Base-by-base conservation (phyloP, 768 basidiomycete genomes). In the Lactarius vividus region DNA sequence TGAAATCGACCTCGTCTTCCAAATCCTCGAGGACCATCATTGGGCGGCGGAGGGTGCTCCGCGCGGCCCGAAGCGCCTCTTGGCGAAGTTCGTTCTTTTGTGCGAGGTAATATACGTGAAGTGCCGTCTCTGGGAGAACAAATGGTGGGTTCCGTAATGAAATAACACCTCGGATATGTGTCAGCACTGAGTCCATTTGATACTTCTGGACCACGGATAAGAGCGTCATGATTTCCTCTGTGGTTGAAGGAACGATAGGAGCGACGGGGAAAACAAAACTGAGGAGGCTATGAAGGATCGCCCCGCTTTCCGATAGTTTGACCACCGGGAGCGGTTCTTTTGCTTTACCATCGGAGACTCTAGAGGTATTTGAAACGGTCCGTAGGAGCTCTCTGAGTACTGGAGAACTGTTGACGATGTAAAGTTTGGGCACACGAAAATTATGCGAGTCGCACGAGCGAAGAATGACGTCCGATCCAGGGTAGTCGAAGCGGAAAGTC, bases 351-450 rank as follows among this genome's bases (percentile, higher is more conserved):
- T 46, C n/a, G 9, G n/a, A 9, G 11, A 23, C 44, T n/a, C 3
- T 20, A 3, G 44, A 11, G 3, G 44, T n/a, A 4, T 11, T 46
- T 46, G n/a, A 11, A 46, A 23, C 44, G n/a, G 8, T 4, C 15
- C 10, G 10, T 46, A 46, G n/a, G 44, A 46, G n/a, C 3, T 46
- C n/a, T 11, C n/a, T 10, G 4, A 55, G 77, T 29, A 55, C 28
- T 4, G 54, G 26, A 15, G 54, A 55, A 33, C 28, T 16, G 16
- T 4, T 33, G 28, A 18, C 28, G 54, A 55, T 1, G 28, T 55
- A 55, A 20, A 55, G 28, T 8, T 31, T 29, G 4, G 28, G 28
- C 3, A 55, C 7, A 1, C 53, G 26, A 20, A 55, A 55, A 16
- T 55, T 11, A 33, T 55, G 54, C 16, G 18, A 9, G 10, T 55